Evolutionary conservation across 768 basidiomycete genomes (phyloP), one percentile per base, ranked within the genome.

Genomic region (Mycena venus): DNA sequence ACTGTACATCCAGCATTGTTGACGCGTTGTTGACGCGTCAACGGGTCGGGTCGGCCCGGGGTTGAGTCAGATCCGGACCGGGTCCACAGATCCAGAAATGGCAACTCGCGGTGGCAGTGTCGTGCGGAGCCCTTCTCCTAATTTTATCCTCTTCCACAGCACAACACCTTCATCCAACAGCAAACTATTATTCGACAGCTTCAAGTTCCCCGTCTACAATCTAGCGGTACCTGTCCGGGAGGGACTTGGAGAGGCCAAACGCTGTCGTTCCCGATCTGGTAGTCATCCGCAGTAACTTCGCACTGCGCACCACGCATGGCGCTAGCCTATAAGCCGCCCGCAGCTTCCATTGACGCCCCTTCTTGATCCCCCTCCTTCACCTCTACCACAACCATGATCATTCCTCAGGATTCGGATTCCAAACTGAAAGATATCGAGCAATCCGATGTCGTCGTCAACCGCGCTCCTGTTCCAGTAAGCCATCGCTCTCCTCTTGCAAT

Each of bases 381-480:
- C 49, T 4, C 36, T 19, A 53, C 38, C 32, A 40, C 68, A 21
- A 63, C 71, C 21, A 76, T 73, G 75, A 73, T 76, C 27, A 60
- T 76, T 32, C 2, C 60, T 12, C 32, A 38, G 8, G 68, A 76
- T 29, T 40, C 72, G 10, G 58, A 69, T 23, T 29, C 44, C 6
- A 72, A 71, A 19, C 36, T 32, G n/a, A 60, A 60, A 21, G 59
- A 60, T 21, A n/a, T 42, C 25, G 51, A 56, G 44, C 58, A 61
- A 15, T 15, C 40, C 5, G 60, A 68, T 4, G 34, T 68, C 25
- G 44, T 70, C n/a, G 71, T 69, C 40, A 76, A 72, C 29, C 67
- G 71, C 12, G 71, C 68, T 1, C 17, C 14, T 7, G 49, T 59
- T 23, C 55, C 60, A 12, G 71, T 73, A 44, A 5, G 65, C 14